A percentile compares a stretch with the other conserved stretches of the same genome.
Evolutionary conservation across 129 eudicot genomes (phyloP).

Genomic region (Dittrichia graveolens): DNA sequence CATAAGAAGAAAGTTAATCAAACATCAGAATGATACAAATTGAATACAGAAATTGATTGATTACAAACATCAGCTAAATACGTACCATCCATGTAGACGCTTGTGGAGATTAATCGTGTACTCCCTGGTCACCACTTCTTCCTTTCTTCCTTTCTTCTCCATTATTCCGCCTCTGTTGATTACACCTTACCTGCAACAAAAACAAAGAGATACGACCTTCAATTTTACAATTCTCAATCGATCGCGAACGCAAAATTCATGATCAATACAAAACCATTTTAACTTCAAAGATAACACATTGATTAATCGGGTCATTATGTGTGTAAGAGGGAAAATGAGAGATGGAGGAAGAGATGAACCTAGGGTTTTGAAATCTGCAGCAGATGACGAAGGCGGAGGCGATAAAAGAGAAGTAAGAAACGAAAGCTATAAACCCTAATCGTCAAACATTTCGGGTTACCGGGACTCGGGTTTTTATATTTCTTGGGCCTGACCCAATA

Average conservation of each 20-base stretch:
- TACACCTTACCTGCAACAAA: slow-evolving; percentile 24
- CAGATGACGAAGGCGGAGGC: slow-evolving; percentile 33
- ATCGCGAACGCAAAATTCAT: neutral
- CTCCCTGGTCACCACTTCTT: slow-evolving; percentile 65
- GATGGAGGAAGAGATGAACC: neutral
- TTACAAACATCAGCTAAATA: neutral
- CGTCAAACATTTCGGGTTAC: neutral
- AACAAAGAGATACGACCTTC: neutral
- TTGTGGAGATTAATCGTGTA: slow-evolving; percentile 72
- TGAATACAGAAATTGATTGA: neutral
- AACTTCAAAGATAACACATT: neutral
- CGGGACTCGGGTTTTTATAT: neutral
- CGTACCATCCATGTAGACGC: slow-evolving; percentile 66
- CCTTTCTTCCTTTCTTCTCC: slow-evolving; percentile 59
- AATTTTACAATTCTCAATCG: neutral
- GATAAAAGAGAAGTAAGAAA: slow-evolving; percentile 18
- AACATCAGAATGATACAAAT: neutral
- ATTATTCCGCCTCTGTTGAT: slow-evolving; percentile 28
- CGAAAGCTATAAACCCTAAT: slow-evolving; percentile 25
- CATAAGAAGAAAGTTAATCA: neutral
- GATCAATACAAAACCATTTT: neutral
- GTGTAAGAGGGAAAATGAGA: neutral
- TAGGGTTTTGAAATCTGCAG: slow-evolving; percentile 32
- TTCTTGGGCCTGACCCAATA: slow-evolving; percentile 21
- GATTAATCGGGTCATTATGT: neutral